phyloP scores from a whole-genome alignment of 208 protist genomes.

The Trypanosomatidae sp. region DNA sequence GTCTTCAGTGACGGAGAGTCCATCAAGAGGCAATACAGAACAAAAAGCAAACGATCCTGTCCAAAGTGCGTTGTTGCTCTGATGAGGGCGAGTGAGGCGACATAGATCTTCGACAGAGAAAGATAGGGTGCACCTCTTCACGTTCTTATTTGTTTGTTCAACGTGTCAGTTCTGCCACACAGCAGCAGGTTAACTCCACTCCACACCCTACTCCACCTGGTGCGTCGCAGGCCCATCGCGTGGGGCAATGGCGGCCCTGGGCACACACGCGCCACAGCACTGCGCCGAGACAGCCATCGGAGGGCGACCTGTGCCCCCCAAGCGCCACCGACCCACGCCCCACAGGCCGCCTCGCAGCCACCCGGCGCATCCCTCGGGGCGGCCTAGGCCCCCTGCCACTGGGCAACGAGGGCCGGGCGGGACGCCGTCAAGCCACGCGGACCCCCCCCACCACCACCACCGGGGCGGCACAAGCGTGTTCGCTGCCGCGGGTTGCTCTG shows the following conservation, averaged over 20 bases:
- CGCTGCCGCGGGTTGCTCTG: not conserved
- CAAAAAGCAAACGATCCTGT: not conserved
- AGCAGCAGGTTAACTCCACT: no score
- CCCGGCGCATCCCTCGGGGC: not conserved
- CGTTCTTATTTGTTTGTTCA: not conserved
- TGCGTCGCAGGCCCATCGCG: no score
- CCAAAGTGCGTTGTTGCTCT: not conserved
- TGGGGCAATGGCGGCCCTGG: no score
- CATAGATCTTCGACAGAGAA: not conserved
- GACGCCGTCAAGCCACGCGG: not conserved
- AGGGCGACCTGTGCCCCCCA: no score
- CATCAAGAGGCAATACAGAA: not conserved
- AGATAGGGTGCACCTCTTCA: not conserved
- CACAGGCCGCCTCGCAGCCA: not conserved
- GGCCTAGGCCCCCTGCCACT: no score
- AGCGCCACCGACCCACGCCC: no score
- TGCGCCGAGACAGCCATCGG: no score
- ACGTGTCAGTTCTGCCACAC: no score
- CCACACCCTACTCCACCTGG: not conserved
- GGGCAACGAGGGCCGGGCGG: no score
- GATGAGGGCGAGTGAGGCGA: not conserved
- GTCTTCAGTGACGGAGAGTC: not conserved
- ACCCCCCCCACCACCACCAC: not conserved
- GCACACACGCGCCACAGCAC: no score
- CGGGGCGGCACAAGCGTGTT: not conserved